These are phyloP conservation scores for Sporothrix schenckii DNA, from an alignment of 2,329 filamentous ascomycete species.

Conservation along the genomic window DNA sequence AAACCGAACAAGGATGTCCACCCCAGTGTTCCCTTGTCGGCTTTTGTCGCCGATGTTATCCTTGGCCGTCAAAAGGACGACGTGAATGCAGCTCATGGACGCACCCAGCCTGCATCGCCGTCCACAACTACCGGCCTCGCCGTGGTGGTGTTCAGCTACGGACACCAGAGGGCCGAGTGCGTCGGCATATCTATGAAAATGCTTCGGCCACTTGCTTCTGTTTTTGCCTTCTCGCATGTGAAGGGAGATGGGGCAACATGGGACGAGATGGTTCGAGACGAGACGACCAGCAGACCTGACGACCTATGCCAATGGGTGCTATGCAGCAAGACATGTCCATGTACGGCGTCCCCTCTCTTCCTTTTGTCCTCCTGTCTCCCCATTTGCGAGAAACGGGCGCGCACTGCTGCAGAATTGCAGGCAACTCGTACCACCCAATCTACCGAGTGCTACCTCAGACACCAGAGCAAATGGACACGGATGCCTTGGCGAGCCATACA, in stretches of 20 bases:
- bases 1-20: neutral
- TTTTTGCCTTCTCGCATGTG: neutral
- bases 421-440: slow-evolving; percentile 22
- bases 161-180: neutral
- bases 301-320: too few species aligned
- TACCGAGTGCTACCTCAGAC: slow-evolving; percentile 27
- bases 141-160: neutral
- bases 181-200: neutral
- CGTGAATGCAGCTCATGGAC: neutral
- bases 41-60: neutral
- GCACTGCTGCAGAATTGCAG: neutral
- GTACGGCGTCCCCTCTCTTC: too few species aligned
- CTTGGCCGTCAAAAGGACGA: neutral
- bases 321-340: neutral
- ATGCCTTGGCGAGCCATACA: slow-evolving; percentile 6
- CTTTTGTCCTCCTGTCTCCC: neutral
- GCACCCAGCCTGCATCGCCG: neutral
- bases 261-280: neutral
- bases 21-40: neutral
- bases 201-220: neutral
- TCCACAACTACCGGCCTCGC: slow-evolving; percentile 4
- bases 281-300: neutral
- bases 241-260: neutral
- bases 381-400: neutral
- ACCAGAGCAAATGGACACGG: neutral